Evolutionary conservation across 2,329 filamentous ascomycete genomes (phyloP).

Genomic region (Aureobasidium uvarum): DNA sequence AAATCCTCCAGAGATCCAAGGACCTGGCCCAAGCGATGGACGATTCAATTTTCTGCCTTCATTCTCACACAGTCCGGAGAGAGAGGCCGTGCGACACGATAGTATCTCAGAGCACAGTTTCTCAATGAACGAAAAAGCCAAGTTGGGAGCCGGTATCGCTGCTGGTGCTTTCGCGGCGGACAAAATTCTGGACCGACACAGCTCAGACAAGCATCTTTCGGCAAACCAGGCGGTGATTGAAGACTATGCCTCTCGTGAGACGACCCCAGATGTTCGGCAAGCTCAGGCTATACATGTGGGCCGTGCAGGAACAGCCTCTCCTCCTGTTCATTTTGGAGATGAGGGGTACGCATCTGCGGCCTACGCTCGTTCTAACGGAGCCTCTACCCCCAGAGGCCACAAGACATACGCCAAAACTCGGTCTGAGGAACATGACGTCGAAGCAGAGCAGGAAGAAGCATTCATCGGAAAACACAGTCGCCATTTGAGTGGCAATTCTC

Average conservation of each 20-base stretch:
- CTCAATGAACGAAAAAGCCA: slow-evolving; percentile 2
- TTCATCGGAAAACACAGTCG: slow-evolving; percentile 54
- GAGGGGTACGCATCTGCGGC: slow-evolving; percentile 29
- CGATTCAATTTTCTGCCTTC: neutral
- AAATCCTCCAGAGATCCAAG: slow-evolving; percentile 56
- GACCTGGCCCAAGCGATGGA: neutral
- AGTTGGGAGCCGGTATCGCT: slow-evolving; percentile 25
- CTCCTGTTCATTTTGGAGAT: slow-evolving; percentile 27
- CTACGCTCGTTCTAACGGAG: slow-evolving; percentile 29
- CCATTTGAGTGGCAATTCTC: slow-evolving; percentile 83
- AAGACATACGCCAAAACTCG: neutral
- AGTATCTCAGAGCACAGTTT: slow-evolving; percentile 22
- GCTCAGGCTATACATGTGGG: slow-evolving; percentile 23
- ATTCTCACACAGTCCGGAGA: slow-evolving; percentile 13
- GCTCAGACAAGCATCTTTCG: slow-evolving; percentile 17
- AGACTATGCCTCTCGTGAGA: slow-evolving; percentile 25
- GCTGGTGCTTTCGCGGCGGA: slow-evolving; percentile 25
- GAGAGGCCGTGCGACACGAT: slow-evolving; percentile 15
- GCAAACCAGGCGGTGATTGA: slow-evolving; percentile 22
- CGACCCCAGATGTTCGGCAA: slow-evolving; percentile 25
- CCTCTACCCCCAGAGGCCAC: slow-evolving; percentile 12
- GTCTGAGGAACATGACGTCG: slow-evolving; percentile 41
- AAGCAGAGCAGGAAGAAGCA: slow-evolving; percentile 48
- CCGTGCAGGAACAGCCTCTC: slow-evolving; percentile 20
- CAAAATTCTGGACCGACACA: neutral